A percentile compares a stretch with the other conserved stretches of the same genome.
Conservation (phyloP, 805 yeast species). For the Lipomyces yamanashiensis region DNA sequence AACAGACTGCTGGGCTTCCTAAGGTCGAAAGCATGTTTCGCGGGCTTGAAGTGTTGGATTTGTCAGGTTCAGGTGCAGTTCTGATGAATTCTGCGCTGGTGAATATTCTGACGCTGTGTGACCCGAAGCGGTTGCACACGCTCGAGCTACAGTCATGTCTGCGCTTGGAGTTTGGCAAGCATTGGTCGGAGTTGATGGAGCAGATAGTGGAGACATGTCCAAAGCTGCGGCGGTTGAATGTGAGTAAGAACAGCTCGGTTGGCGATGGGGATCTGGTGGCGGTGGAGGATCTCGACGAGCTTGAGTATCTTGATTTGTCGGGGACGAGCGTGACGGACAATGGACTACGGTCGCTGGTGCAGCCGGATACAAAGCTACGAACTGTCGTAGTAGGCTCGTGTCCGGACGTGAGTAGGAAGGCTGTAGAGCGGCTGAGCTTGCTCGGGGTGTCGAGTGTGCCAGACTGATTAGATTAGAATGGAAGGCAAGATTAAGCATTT, state of each 20-base stretch:
- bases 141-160: conserved; percentile 17
- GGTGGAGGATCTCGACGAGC: conserved; percentile 12
- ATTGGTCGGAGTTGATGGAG: conserved; percentile 28
- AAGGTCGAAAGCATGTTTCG: conserved; percentile 17
- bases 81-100: conserved; percentile 20
- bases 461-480: not conserved
- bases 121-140: conserved; percentile 1
- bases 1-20: conserved; percentile 9
- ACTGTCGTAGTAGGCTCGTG: conserved; percentile 18
- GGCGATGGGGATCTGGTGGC: conserved; percentile 25
- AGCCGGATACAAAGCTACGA: not conserved
- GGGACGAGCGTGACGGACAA: conserved; percentile 26
- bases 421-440: conserved; percentile 11
- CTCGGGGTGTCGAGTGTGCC: conserved; percentile 8
- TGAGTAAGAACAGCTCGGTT: conserved; percentile 27
- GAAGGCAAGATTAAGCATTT: not conserved
- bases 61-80: conserved; percentile 25
- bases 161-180: conserved; percentile 24
- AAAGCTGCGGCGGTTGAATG: conserved; percentile 13
- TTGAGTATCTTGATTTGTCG: conserved; percentile 20
- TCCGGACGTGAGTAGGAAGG: conserved; percentile 19
- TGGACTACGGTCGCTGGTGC: conserved; percentile 18
- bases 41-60: conserved; percentile 24
- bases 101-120: conserved; percentile 17
- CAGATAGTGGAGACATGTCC: conserved; percentile 24